Evolutionary conservation across 2,329 filamentous ascomycete species (phyloP), one percentile per base, ranked within the genome.

Genomic region (Fusarium sacchari): DNA sequence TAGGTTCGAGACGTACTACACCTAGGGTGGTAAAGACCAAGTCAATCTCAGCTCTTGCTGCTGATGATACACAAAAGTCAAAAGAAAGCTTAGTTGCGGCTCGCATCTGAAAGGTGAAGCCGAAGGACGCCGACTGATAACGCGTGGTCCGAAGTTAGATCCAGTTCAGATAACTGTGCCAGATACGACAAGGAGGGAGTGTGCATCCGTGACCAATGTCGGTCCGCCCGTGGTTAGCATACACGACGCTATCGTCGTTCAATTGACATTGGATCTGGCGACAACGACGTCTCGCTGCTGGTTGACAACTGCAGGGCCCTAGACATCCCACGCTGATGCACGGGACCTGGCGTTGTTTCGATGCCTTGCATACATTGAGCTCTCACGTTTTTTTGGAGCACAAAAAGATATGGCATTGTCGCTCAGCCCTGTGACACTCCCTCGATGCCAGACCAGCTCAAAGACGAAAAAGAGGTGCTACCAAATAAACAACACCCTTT

Each of bases 101-200:
- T 64, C 65, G 44, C 37, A 60, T 46, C 40, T 47, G 37, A 37
- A 57, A 34, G 49, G 47, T 44, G 28, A 67, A 47, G 60, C 40
- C 37, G 36, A 61, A 44, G 20, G 26, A 46, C 24, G 28, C 37
- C 64, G 24, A 43, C 59, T 59, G 55, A 60, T 49, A 59, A 57
- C 52, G 60, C 34, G 44, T 58, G 62, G 63, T 42, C 64, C 58
- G 50, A 69, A 60, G 47, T 64, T 60, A 56, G 47, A 74, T 60
- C 42, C 58, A 32, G 34, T 69, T 39, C 42, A 59, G 53, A 49
- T 58, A 59, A 32, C 55, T 57, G 39, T 57, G 39, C 26, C 30
- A 26, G 55, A 20, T 46, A 65, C 46, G 49, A 36, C 24, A 30
- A 58, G 68, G 57, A 74, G 75, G 75, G 75, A 77, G 75, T 77